These are phyloP conservation scores for Hylodesmum podocarpum DNA, from an alignment of 306 rosid species.

Conservation along the genomic window DNA sequence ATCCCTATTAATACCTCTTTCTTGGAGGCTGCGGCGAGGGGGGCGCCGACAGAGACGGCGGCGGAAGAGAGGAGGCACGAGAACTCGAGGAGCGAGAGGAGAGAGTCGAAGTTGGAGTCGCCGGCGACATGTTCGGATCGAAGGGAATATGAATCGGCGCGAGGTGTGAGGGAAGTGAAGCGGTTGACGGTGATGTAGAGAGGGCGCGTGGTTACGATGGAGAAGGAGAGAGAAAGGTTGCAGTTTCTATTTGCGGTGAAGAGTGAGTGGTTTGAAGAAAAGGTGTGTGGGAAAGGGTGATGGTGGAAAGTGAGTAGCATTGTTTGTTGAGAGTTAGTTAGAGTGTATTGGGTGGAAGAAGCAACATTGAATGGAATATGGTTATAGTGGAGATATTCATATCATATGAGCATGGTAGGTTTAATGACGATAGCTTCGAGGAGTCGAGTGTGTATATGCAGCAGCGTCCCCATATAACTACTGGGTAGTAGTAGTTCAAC, in stretches of 20 bases:
- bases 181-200: slow-evolving; percentile 21
- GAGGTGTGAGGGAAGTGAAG: slow-evolving; percentile 23
- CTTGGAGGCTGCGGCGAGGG: slow-evolving; percentile 39
- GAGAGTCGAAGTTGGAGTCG: slow-evolving; percentile 48
- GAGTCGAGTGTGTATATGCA: background rate
- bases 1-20: slow-evolving; percentile 37
- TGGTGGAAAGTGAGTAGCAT: slow-evolving; percentile 55
- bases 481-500: background rate
- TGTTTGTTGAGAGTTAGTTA: slow-evolving; percentile 4
- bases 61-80: slow-evolving; percentile 62
- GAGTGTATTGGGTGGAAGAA: background rate
- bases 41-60: slow-evolving; percentile 39
- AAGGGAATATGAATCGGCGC: slow-evolving; percentile 21
- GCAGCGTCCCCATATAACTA: background rate
- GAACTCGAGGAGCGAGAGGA: slow-evolving; percentile 59
- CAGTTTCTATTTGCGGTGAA: slow-evolving; percentile 18
- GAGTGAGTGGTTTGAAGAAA: background rate
- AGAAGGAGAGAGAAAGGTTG: slow-evolving; percentile 23
- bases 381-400: background rate
- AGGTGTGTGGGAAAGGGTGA: background rate
- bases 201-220: slow-evolving; percentile 30
- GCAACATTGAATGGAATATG: background rate
- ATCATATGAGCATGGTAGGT: background rate
- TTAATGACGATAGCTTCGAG: background rate
- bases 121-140: slow-evolving; percentile 32